Conservation (phyloP, 441 rosid genomes). For the Erodium texanum region DNA sequence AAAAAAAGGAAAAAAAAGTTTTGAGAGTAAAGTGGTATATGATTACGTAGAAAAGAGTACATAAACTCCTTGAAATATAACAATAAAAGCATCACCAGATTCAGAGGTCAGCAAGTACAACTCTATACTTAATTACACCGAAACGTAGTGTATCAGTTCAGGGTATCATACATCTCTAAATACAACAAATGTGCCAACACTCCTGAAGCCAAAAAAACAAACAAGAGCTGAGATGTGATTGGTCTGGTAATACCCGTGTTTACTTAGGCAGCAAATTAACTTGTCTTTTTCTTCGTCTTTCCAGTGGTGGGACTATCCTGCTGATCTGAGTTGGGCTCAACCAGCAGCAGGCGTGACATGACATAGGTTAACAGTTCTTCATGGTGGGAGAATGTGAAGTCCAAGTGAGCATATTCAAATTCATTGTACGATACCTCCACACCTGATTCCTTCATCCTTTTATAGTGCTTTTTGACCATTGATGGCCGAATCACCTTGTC, state of each 20-base stretch:
- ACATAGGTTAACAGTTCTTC: constrained; percentile 79
- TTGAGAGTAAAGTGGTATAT: too few species aligned
- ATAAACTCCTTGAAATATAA: too few species aligned
- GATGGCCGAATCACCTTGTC: constrained; percentile 75
- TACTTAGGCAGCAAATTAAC: not conserved
- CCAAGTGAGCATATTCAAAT: constrained; percentile 90
- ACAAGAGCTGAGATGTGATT: constrained; percentile 2
- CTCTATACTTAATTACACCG: constrained; percentile 1
- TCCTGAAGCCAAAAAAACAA: not conserved
- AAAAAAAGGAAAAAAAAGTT: too few species aligned
- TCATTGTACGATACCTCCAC: constrained; percentile 65
- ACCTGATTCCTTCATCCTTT: constrained; percentile 52
- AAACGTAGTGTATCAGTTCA: not conserved
- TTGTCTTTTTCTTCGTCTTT: constrained; percentile 39
- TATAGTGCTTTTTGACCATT: constrained; percentile 76
- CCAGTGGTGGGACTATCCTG: constrained; percentile 23
- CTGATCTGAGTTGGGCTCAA: constrained; percentile 25
- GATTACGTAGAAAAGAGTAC: too few species aligned
- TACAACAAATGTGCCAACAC: not conserved
- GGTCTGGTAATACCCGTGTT: not conserved
- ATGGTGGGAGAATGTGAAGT: constrained; percentile 82
- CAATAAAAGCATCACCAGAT: too few species aligned
- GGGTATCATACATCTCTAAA: not conserved
- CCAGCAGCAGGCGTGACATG: constrained; percentile 66
- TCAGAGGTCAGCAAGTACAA: not conserved